These are phyloP conservation scores for Chamaecrista fasciculata DNA, from an alignment of 306 rosid genomes.

Conservation along the genomic window DNA sequence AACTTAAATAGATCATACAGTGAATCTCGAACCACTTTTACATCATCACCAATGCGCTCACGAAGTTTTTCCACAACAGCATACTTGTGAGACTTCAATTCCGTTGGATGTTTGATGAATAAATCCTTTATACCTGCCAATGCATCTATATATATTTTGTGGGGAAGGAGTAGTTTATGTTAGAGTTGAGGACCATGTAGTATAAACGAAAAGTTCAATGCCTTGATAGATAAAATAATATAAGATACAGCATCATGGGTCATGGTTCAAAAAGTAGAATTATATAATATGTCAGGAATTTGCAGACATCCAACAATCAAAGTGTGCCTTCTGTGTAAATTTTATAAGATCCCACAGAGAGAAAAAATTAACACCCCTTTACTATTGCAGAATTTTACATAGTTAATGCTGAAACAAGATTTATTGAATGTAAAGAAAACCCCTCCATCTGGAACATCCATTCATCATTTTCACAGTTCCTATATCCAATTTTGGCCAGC, in stretches of 20 bases:
- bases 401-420: not conserved
- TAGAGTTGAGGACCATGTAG: constrained; percentile 26
- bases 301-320: constrained; percentile 9
- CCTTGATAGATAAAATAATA: not conserved
- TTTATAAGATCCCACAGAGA: not conserved
- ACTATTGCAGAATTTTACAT: constrained; percentile 6
- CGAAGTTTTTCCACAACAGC: constrained; percentile 73
- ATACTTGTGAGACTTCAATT: constrained; percentile 62
- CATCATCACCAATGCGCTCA: constrained; percentile 78
- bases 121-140: constrained; percentile 79
- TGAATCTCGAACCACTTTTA: constrained; percentile 65
- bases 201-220: constrained; percentile 6
- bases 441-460: not conserved
- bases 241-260: too few species aligned
- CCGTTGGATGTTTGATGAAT: constrained; percentile 61
- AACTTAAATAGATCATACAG: constrained; percentile 65
- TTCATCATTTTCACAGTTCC: not conserved
- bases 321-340: not conserved
- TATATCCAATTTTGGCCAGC: not conserved
- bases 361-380: too few species aligned
- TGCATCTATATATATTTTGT: constrained; percentile 58
- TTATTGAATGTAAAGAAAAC: not conserved
- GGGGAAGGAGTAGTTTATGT: not conserved
- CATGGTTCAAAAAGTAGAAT: too few species aligned
- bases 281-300: not conserved